These are phyloP conservation scores for Termitomyces bulborhizus DNA, from an alignment of 768 basidiomycete genomes.

Conservation along the genomic window DNA sequence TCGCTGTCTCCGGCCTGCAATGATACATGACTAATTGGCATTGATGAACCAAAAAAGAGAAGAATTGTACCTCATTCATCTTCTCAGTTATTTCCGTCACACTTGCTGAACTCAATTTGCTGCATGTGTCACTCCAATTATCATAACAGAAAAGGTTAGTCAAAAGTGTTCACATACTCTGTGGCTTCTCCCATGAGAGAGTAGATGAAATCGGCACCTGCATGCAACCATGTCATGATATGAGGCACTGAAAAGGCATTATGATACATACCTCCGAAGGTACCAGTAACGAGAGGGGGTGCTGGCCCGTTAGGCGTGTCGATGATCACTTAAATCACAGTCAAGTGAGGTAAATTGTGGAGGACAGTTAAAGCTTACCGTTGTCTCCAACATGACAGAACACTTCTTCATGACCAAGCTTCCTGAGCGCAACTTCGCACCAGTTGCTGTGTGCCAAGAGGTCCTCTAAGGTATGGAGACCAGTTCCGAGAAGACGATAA, in stretches of 20 bases:
- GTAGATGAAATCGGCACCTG: slow-evolving; percentile 57
- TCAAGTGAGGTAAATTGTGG: background rate
- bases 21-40: background rate
- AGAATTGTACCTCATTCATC: slow-evolving; percentile 31
- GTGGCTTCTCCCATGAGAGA: slow-evolving; percentile 61
- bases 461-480: slow-evolving; percentile 67
- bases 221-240: background rate
- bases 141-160: background rate
- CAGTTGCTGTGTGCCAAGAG: slow-evolving; percentile 76
- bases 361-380: slow-evolving; percentile 20
- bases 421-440: slow-evolving; percentile 68
- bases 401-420: slow-evolving; percentile 62
- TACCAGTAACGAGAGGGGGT: slow-evolving; percentile 63
- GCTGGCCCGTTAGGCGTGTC: slow-evolving; percentile 50
- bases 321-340: slow-evolving; percentile 27
- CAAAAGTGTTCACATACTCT: slow-evolving; percentile 33
- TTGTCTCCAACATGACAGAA: slow-evolving; percentile 78
- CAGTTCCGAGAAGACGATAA: slow-evolving; percentile 66
- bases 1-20: slow-evolving; percentile 25
- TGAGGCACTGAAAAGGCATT: background rate
- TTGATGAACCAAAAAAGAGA: background rate
- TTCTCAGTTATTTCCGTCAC: slow-evolving; percentile 52
- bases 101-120: slow-evolving; percentile 54
- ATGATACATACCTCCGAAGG: slow-evolving; percentile 45
- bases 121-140: slow-evolving; percentile 16